A percentile compares a stretch with the other conserved stretches of the same genome.
These are phyloP conservation scores for Lyophyllum decastes DNA, from an alignment of 768 basidiomycete species.

Conservation along the genomic window DNA sequence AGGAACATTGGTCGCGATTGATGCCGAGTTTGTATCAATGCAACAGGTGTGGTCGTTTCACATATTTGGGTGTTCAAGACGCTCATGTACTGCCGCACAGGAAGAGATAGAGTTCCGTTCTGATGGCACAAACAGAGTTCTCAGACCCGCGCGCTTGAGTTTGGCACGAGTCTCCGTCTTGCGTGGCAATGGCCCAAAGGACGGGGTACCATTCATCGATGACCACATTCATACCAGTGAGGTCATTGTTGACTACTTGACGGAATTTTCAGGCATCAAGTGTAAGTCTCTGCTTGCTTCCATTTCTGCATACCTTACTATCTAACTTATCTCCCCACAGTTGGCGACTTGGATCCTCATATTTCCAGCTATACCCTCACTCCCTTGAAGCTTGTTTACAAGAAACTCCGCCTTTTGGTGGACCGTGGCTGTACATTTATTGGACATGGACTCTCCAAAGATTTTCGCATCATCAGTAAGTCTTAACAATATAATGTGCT, in stretches of 20 bases:
- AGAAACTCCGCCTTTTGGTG: constrained; percentile 90
- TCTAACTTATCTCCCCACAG: constrained; percentile 41
- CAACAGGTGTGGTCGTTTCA: constrained; percentile 63
- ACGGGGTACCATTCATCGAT: constrained; percentile 92
- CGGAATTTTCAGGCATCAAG: constrained; percentile 95
- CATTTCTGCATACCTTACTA: background rate
- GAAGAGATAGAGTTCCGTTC: constrained; percentile 96
- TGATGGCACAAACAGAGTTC: constrained; percentile 90
- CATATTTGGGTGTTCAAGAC: background rate
- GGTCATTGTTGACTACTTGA: constrained; percentile 92
- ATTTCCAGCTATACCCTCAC: constrained; percentile 87
- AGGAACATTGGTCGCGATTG: constrained; percentile 91
- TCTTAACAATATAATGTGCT: constrained; percentile 6
- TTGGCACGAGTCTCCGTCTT: constrained; percentile 94
- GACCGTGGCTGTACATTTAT: constrained; percentile 96
- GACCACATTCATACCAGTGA: constrained; percentile 98
- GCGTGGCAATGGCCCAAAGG: constrained; percentile 78
- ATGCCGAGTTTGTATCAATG: constrained; percentile 97
- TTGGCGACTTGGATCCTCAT: constrained; percentile 88
- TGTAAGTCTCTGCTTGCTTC: constrained; percentile 49
- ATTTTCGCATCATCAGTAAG: constrained; percentile 98
- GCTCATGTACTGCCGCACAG: constrained; percentile 34
- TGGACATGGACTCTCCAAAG: constrained; percentile 95
- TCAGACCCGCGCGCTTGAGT: constrained; percentile 89
- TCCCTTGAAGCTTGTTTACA: constrained; percentile 96